Base-by-base conservation (phyloP, 2,329 filamentous ascomycete genomes). In the Colletotrichum abscissum region DNA sequence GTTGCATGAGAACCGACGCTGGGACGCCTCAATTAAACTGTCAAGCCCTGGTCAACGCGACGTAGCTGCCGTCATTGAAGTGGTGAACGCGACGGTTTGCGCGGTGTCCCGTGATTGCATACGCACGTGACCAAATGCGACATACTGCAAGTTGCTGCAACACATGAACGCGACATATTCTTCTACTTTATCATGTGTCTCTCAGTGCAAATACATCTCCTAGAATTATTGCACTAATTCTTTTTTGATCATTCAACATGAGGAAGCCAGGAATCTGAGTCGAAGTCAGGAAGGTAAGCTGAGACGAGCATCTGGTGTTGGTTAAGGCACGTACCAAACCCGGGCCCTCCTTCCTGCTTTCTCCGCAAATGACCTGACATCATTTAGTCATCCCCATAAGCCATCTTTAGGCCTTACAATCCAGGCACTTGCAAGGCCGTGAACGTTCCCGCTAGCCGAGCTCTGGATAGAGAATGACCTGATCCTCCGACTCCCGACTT, bases 391-490 rank as follows among this genome's bases (percentile, higher is more conserved):
- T 65, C 70, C 67, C 58, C 66, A 55, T 52, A n/a, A 28, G 5
- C 14, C 55, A 69, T 69, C 8, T 55, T 2, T 0, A 35, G 3
- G 66, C 70, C 70, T 73, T 35, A 62, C 12, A 38, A 38, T 19
- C 26, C 60, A 73, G 77, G 77, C 16, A 62, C 30, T 8, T 5
- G 16, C 28, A 67, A 63, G 42, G 52, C 60, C 30, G 70, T 68
- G 66, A 73, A 68, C 64, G 71, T 57, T 68, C 56, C 70, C 54
- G 55, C 64, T 75, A 76, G 49, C 72, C 74, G 74, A 76, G 67
- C 69, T 76, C 74, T 71, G 54, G 19, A 30, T 63, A 38, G 38
- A 65, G 70, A 74, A 77, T 78, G 75, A 76, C 76, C 76, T 78
- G 75, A 78, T 73, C 67, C 74, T 42, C 72, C 72, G 67, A 66